phyloP scores from a whole-genome alignment of 768 basidiomycete species.

The Kwoniella dendrophila region DNA sequence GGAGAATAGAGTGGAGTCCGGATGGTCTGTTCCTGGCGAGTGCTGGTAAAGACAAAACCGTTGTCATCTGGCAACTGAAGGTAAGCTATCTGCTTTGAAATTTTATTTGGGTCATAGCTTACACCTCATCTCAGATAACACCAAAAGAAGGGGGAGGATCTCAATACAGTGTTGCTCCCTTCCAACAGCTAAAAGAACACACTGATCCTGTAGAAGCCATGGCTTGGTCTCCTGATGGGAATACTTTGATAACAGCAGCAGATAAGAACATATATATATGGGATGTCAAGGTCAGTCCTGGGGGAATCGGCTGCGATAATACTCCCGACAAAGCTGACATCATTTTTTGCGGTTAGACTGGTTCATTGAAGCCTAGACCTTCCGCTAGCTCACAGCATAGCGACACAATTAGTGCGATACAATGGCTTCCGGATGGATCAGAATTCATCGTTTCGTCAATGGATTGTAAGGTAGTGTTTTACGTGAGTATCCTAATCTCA shows the following conservation, averaged over 20 bases:
- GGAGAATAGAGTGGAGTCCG: constrained; percentile 94
- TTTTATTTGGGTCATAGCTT: background rate
- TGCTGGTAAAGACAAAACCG: constrained; percentile 81
- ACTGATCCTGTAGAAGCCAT: constrained; percentile 72
- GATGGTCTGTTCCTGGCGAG: constrained; percentile 81
- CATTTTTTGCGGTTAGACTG: constrained; percentile 26
- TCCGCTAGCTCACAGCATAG: constrained; percentile 59
- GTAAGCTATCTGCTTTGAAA: constrained; percentile 59
- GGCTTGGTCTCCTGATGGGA: constrained; percentile 91
- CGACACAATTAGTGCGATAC: constrained; percentile 81
- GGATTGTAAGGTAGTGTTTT: constrained; percentile 66
- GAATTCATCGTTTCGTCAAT: constrained; percentile 88
- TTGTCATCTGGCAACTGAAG: constrained; percentile 84
- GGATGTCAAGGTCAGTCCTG: constrained; percentile 72
- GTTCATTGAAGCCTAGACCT: constrained; percentile 22
- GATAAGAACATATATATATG: constrained; percentile 84
- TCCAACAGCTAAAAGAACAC: constrained; percentile 68
- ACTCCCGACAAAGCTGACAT: background rate
- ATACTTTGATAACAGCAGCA: constrained; percentile 76
- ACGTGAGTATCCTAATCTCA: constrained; percentile 57
- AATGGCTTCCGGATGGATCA: constrained; percentile 83
- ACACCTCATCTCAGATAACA: background rate
- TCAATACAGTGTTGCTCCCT: constrained; percentile 58
- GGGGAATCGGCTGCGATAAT: background rate
- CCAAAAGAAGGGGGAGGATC: constrained; percentile 12